These are phyloP conservation scores for Elongisporangium senticosum DNA, from an alignment of 352 stramenopile genomes.

Conservation along the genomic window DNA sequence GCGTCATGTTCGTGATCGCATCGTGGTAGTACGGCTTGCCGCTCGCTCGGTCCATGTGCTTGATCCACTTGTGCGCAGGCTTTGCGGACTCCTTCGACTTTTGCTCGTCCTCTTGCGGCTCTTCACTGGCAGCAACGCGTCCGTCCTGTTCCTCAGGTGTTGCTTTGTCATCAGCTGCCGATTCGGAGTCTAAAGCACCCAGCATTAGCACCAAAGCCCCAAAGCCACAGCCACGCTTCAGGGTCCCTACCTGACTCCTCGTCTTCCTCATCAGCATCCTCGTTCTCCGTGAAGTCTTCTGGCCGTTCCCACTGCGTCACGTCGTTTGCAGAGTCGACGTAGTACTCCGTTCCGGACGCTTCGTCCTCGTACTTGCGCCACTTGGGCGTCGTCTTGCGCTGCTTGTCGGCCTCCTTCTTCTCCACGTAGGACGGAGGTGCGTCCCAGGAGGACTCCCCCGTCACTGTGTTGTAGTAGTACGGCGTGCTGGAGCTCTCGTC, in stretches of 20 bases:
- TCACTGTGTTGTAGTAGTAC: conserved; percentile 77
- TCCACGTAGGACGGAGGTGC: conserved; percentile 31
- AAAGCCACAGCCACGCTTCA: background rate
- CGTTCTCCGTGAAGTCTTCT: conserved; percentile 26
- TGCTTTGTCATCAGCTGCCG: conserved; percentile 1
- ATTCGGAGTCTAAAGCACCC: conserved; percentile 5
- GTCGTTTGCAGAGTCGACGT: conserved; percentile 65
- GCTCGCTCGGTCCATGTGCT: conserved; percentile 58
- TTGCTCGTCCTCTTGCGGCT: background rate
- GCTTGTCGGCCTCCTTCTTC: background rate
- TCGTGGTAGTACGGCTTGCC: conserved; percentile 79
- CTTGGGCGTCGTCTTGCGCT: conserved; percentile 18
- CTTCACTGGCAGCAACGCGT: background rate
- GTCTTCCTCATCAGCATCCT: conserved; percentile 11
- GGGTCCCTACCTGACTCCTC: conserved; percentile 4
- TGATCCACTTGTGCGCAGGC: conserved; percentile 40
- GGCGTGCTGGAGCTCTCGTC: conserved; percentile 49
- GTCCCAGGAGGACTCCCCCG: conserved; percentile 73
- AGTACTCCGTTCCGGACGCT: conserved; percentile 51
- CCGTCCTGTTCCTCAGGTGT: conserved; percentile 7
- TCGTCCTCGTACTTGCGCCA: conserved; percentile 72
- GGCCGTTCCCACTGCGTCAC: conserved; percentile 74
- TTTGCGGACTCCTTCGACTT: background rate
- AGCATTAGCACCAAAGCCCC: background rate
- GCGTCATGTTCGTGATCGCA: conserved; percentile 47